Evolutionary conservation across 2,329 filamentous ascomycete genomes (phyloP), one percentile per base, ranked within the genome.

Genomic region (Anisogramma anomala): DNA sequence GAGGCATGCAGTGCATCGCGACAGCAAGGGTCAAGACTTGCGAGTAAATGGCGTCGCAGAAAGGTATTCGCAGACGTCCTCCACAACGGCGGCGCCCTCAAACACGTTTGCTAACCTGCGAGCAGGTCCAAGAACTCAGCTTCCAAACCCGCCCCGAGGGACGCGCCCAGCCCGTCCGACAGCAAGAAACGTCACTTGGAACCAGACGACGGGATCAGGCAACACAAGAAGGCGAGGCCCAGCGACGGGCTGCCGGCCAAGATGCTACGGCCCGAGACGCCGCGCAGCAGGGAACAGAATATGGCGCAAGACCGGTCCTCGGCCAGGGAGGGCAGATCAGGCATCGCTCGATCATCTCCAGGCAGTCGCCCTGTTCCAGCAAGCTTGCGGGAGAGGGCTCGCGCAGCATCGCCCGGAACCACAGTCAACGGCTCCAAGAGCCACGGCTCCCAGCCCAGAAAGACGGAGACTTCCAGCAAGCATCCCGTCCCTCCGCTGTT

Each of bases 401-500:
- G 36, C 20, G 46, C 39, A 14, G 33, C 25, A n/a, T 45, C 42
- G 30, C 46, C 46, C 14, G 36, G 22, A 27, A 17, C 22, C 20
- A 31, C 36, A 14, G 47, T 65, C 17, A 72, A 71, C 33, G 68
- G 68, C 7, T 33, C 30, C 15, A 55, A 57, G 20, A 56, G 57
- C 4, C 58, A 62, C 6, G 59, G 55, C 42, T 47, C 51, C 33
- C 56, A 58, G 5, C 58, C 65, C 10, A 61, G 51, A 45, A 67
- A 67, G 50, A 36, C 53, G 15, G 64, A 68, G 15, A 51, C 50
- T 4, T 53, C 55, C 9, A 52, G 58, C 2, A 67, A 65, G 47
- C 48, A 63, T 19, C 55, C 58, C 18, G 59, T 77, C 6, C 72
- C 72, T 7, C 68, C 67, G 3, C 50, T 77, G 22, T 52, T 77